Evolutionary conservation across 1,139 yeast genomes (phyloP).

Genomic region (Yamadazyma dendronema): DNA sequence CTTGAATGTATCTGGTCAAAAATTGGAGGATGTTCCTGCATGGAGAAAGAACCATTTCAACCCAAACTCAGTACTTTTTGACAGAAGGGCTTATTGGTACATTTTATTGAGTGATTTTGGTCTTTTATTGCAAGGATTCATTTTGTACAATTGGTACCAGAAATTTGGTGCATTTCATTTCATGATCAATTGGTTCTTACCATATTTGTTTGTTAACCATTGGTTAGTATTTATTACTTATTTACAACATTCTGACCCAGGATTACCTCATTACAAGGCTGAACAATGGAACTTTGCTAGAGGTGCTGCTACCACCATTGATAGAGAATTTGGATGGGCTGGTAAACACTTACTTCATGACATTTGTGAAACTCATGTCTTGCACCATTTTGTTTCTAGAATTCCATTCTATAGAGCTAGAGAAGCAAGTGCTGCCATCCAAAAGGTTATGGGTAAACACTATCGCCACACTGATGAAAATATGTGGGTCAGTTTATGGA

Average conservation of each 20-base stretch:
- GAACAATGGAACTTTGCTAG: constrained; percentile 62
- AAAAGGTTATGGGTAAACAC: constrained; percentile 60
- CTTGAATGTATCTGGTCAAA: constrained; percentile 53
- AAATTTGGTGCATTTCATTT: constrained; percentile 48
- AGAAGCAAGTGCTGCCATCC: constrained; percentile 57
- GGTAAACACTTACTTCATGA: constrained; percentile 62
- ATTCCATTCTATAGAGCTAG: constrained; percentile 64
- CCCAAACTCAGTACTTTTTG: constrained; percentile 54
- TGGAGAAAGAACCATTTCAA: constrained; percentile 45
- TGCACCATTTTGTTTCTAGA: constrained; percentile 61
- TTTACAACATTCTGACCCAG: constrained; percentile 59
- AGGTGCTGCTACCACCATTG: constrained; percentile 68
- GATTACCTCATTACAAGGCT: constrained; percentile 58
- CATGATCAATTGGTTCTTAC: constrained; percentile 52
- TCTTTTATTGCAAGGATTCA: constrained; percentile 35
- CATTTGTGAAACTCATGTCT: constrained; percentile 62
- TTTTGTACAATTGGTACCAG: constrained; percentile 49
- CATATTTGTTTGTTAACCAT: constrained; percentile 59
- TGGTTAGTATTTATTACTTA: constrained; percentile 64
- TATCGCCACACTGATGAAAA: constrained; percentile 52
- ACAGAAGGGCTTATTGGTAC: constrained; percentile 54
- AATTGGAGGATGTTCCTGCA: constrained; percentile 34
- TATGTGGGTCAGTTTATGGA: constrained; percentile 61
- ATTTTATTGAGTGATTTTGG: constrained; percentile 56
- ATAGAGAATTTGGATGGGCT: constrained; percentile 59